A percentile compares a stretch with the other conserved stretches of the same genome.
phyloP scores from a whole-genome alignment of 2,329 filamentous ascomycete species.

The Mycogone perniciosa region DNA sequence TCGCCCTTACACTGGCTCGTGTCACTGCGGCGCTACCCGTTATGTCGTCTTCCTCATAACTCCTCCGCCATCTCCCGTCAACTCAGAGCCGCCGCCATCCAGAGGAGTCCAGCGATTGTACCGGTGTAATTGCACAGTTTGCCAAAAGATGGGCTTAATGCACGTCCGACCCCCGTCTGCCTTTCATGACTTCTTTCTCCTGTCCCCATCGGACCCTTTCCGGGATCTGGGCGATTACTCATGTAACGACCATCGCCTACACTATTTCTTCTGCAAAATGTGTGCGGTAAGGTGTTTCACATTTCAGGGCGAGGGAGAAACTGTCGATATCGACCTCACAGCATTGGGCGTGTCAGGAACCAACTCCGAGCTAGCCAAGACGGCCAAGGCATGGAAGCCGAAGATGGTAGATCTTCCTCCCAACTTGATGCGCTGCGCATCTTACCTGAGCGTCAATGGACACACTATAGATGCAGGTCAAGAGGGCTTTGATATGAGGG shows the following conservation, averaged over 20 bases:
- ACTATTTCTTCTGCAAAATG: constrained; percentile 41
- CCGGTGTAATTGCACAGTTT: constrained; percentile 43
- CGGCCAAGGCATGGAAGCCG: constrained; percentile 24
- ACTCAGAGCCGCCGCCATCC: constrained; percentile 14
- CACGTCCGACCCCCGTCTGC: constrained; percentile 33
- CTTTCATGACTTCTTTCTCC: constrained; percentile 39
- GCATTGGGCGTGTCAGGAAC: constrained; percentile 9
- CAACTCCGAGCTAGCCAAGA: constrained; percentile 1
- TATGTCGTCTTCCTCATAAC: constrained; percentile 39
- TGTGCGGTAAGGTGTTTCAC: constrained; percentile 41
- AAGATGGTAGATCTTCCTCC: constrained; percentile 18
- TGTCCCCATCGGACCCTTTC: constrained; percentile 34
- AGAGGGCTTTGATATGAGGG: constrained; percentile 31
- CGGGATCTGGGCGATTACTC: constrained; percentile 36
- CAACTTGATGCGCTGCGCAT: constrained; percentile 6
- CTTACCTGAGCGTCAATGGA: constrained; percentile 34
- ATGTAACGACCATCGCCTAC: constrained; percentile 23
- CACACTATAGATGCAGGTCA: constrained; percentile 31
- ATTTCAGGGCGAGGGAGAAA: constrained; percentile 29
- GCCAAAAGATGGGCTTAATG: constrained; percentile 42
- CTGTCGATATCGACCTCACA: constrained; percentile 18
- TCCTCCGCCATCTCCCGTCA: constrained; percentile 22
- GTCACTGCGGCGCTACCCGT: constrained; percentile 38
- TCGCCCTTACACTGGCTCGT: constrained; percentile 32
- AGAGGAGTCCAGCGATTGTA: constrained; percentile 20